Evolutionary conservation across 225 moss, liverwort and hornwort species (phyloP), one percentile per base, ranked within the genome.

Genomic region (Thuidium tamariscinum): DNA sequence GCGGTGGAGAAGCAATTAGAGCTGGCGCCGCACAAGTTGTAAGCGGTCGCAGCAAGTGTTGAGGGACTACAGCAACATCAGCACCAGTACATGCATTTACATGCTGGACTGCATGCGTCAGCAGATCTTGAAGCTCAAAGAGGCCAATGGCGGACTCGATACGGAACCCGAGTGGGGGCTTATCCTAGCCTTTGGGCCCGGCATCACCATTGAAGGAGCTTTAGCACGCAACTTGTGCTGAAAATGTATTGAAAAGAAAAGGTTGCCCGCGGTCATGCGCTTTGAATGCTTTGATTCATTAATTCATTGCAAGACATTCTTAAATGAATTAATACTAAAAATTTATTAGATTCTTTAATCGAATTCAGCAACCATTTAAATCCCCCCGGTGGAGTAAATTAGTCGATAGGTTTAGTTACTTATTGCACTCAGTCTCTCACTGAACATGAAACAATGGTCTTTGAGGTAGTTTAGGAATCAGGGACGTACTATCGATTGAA

Each of bases 51-150:
- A 97, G 46, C 92, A 94, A 77, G 97, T 99, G 49, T 83, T 99
- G 54, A 87, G 91, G 55, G 98, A 99, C 63, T 99, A 97, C 75
- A 97, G 98, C 84, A 99, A 99, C 92, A 96, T 99, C 77, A 97
- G 94, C 89, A 97, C 96, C 93, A 99, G 97, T 80, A 97, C 97
- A 39, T 92, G 96, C 90, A 97, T 99, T 37, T 99, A 96, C 74
- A 97, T 99, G 36, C 86, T 99, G 72, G 98, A 99, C 75, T 96
- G 96, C 89, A 99, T 99, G 96, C 94, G 98, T 10, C 90, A 95
- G 22, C 93, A 94, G 18, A 95, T 89, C 79, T 74, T 93, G 63
- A 88, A 92, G 74, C 83, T 92, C 37, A 94, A 94, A 78, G 91
- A 95, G 39, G 88, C 87, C 9, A 87, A 88, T 11, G 88, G 87